Base-by-base conservation (phyloP, 805 yeast species). In the Spathaspora boniae region DNA sequence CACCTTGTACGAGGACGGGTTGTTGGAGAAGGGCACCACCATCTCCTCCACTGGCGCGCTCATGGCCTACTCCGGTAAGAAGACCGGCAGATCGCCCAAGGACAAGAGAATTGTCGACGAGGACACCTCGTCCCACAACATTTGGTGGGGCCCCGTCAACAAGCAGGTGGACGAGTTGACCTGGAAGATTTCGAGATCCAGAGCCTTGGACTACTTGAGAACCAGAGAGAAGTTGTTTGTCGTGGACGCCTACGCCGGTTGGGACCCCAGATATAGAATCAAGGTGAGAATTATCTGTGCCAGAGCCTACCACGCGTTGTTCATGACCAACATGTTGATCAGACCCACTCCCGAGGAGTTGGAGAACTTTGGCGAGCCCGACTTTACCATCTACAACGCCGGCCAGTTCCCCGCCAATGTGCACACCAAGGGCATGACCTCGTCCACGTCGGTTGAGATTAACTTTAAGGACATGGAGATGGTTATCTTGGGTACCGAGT, bases 111-210 rank as follows among this genome's bases (percentile, higher is more conserved):
- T 91, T 61, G 97, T 91, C 44, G 97, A 89, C 54, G 98, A 93
- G 71, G 83, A 78, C 51, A 74, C 93, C 34, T 87, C 96, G 26
- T 66, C 75, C 42, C 75, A 86, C 40, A 71, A 89, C 56, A 79
- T 91, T 51, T 91, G 98, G 98, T 91, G 98, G 98, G 98, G 98
- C 17, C 98, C 98, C 2, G 98, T 91, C 49, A 91, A 91, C 72
- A 87, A 85, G 68, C 86, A 91, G 68, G 89, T 91, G 51, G 83
- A 86, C 42, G 95, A 87, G 66, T 80, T 82, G 60, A 88, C 96
- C 16, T 91, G 98, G 98, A 78, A 79, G 53, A 88, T 91, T 53
- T 86, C 94, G 62, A 83, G 95, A 62, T 91, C 91, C 51, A 86
- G 98, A 69, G 98, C 98, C 34, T 77, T 89, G 48, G 98, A 91